A percentile compares a stretch with the other conserved stretches of the same genome.
These are phyloP conservation scores for Asterella californica DNA, from an alignment of 225 moss, liverwort and hornwort species.

Conservation along the genomic window DNA sequence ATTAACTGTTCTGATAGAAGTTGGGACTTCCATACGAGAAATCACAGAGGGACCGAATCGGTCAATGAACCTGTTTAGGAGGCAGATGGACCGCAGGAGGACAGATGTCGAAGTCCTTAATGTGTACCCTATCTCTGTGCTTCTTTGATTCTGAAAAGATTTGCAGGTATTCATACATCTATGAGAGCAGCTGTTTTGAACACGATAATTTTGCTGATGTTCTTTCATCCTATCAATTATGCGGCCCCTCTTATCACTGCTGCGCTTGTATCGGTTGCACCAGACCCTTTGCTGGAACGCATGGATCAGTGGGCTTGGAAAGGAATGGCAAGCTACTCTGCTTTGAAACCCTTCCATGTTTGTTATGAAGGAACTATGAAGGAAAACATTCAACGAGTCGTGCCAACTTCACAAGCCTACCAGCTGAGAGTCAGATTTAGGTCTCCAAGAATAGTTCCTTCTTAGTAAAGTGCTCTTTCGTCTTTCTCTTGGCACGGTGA, in stretches of 20 bases:
- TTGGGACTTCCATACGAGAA: neutral
- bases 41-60: no score
- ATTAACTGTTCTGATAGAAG: neutral
- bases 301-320: constrained; percentile 23
- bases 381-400: neutral
- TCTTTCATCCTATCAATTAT: constrained; percentile 22
- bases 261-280: constrained; percentile 7
- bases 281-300: neutral
- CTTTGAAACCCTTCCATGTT: neutral
- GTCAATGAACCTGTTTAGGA: no score
- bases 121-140: neutral
- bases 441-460: neutral
- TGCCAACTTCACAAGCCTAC: neutral
- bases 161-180: constrained; percentile 19
- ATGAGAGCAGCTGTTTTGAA: constrained; percentile 27
- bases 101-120: no score
- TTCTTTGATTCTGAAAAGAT: constrained; percentile 9
- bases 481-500: no score
- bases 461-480: no score
- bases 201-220: constrained; percentile 23
- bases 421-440: no score
- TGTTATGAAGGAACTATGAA: no score
- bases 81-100: no score
- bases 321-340: neutral
- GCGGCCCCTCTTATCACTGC: neutral